Base-by-base conservation (phyloP, 148 eudicot species). In the Camellia lanceoleosa region DNA sequence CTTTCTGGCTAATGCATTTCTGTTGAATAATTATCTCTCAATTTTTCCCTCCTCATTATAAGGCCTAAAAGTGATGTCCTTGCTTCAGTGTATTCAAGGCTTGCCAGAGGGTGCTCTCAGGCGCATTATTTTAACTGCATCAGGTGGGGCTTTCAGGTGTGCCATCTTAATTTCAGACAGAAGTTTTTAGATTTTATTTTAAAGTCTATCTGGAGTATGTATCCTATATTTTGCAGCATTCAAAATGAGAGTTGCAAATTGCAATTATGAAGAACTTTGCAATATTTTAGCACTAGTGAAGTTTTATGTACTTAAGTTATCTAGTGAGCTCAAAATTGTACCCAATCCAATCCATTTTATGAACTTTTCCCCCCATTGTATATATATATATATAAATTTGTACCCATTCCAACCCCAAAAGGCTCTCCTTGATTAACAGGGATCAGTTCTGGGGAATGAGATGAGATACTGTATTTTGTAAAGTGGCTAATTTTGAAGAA, bases 71-170 rank as follows among this genome's bases (percentile, higher is more conserved):
- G 68, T 52, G 54, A 52, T 62, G 82, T 75, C 62, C 77, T 64
- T 68, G 85, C 69, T 87, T 80, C 87, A 97, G 99, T 97, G 99
- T 85, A 97, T 97, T 64, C 99, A 97, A 88, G 99, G 99, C 49
- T 88, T 97, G 88, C 92, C 99, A 59, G 98, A 97, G 83, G 97
- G 98, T 87, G 94, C 96, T 77, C 91, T 97, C 52, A 91, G 99
- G 82, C 98, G 98, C 60, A 85, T 97, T 75, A 90, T 97, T 78
- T 87, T 97, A 83, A 97, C 99, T 63, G 99, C 99, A 42, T 97
- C 99, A 61, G 99, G 99, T 15, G 99, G 99, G 73, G 88, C 99
- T 81, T 97, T 97, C 90, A 97, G 99, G 99, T 94, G 54, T 75
- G 85, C 63, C 12, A 54, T 14, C 56, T 78, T 85, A 68, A 41